A percentile compares a stretch with the other conserved stretches of the same genome.
Evolutionary conservation across 176 grass and related monocot genomes (phyloP).

Genomic region (Juncus effusus): DNA sequence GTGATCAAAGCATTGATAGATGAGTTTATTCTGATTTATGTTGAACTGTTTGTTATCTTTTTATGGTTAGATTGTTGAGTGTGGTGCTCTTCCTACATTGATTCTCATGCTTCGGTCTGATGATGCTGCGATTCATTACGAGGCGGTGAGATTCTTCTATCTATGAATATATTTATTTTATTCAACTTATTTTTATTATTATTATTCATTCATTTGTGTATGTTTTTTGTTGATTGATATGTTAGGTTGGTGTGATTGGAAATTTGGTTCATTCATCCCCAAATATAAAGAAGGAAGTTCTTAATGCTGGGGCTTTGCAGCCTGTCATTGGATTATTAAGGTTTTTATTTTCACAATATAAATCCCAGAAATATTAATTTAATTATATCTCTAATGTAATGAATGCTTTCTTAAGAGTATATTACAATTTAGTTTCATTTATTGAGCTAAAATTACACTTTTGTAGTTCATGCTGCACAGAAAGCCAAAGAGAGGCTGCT

Average conservation of each 20-base stretch:
- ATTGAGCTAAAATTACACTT: neutral
- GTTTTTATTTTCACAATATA: conserved; percentile 34
- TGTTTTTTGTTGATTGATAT: conserved; percentile 15
- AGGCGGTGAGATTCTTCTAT: conserved; percentile 67
- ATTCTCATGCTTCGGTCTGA: conserved; percentile 98
- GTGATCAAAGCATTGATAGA: too few species aligned
- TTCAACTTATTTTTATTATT: neutral
- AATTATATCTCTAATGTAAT: conserved; percentile 15
- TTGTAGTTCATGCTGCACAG: conserved; percentile 84
- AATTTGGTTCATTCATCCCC: conserved; percentile 99
- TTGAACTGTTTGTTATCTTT: conserved; percentile 6
- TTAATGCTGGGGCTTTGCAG: conserved; percentile 81
- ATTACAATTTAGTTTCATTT: neutral
- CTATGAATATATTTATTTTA: conserved; percentile 23
- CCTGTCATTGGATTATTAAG: conserved; percentile 96
- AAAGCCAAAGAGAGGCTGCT: conserved; percentile 99
- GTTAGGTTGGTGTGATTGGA: conserved; percentile 96
- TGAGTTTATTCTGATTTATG: neutral
- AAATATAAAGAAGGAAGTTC: conserved; percentile 99
- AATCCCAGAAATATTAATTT: conserved; percentile 19
- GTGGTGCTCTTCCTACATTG: conserved; percentile 92
- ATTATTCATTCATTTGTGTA: neutral
- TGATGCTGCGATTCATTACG: conserved; percentile 97
- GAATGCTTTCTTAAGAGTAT: neutral
- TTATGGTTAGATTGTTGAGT: conserved; percentile 84